Evolutionary conservation across 345 rosid genomes (phyloP), one percentile per base, ranked within the genome.

Genomic region (Carallia brachiata): DNA sequence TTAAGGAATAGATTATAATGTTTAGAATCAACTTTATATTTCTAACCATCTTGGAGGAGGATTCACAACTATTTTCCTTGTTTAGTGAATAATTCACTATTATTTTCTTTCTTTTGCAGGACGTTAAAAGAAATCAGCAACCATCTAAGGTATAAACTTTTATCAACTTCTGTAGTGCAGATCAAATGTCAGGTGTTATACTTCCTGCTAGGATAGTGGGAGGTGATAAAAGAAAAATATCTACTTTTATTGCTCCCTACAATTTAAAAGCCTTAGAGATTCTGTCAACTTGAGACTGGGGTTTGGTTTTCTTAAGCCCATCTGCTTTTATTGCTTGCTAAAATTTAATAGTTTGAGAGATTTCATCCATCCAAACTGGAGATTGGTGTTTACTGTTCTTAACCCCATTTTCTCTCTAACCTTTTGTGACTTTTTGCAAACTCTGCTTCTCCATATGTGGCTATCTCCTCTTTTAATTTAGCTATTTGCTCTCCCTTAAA

Each of bases 71-170:
- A 23, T 52, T 39, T 31, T 18, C 62, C 30, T 15, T 64, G 63
- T 67, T 44, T 44, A 10, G 3, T 3, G 16, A 10, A 44, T 13
- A 12, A 44, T 12, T 44, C 16, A 44, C 17, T 10, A 44, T 12
- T 12, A 12, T 44, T 44, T 16, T 44, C 50, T 13, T 44, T 44
- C 74, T 56, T 10, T 55, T 55, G 59, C 87, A 83, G 89, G 80
- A 75, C 62, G 66, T 32, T 44, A 71, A 66, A 73, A 54, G 74
- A n/a, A 70, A 54, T 55, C 80, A 69, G 37, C 82, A 85, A 72
- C 85, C 82, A 63, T 55, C 87, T n/a, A 85, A 81, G 87, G 89
- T 83, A 78, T 61, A 60, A 52, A 13, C 27, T 52, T 40, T 66
- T 34, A 2, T 5, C 16, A 36, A 40, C 63, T 52, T 39, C 9